Evolutionary conservation across 352 stramenopile species (phyloP).

Genomic region (Globisporangium rhizosaccharum): DNA sequence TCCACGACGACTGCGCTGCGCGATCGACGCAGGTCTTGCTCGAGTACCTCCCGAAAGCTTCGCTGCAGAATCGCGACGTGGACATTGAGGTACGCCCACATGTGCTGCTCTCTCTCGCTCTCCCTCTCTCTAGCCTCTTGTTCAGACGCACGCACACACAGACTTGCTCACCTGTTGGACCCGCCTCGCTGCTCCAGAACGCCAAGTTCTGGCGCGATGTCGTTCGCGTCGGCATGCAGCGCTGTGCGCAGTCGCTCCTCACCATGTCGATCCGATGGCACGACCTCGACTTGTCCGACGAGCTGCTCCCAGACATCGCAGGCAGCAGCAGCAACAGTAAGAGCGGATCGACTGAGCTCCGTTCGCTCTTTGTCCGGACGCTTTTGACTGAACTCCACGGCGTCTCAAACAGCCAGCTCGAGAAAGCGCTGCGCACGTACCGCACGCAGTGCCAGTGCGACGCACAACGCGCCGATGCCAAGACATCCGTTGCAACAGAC

Average conservation of each 20-base stretch:
- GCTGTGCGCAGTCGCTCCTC: conserved; percentile 55
- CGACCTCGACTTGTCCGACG: conserved; percentile 54
- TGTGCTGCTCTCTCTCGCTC: neutral
- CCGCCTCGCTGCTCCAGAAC: conserved; percentile 23
- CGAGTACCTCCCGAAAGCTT: conserved; percentile 12
- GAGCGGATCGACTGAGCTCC: neutral
- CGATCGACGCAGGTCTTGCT: conserved; percentile 12
- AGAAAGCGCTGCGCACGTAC: conserved; percentile 39
- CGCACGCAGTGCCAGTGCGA: conserved; percentile 5
- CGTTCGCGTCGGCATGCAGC: conserved; percentile 42
- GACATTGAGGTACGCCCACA: conserved; percentile 27
- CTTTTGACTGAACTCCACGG: conserved; percentile 47
- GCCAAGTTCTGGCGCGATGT: conserved; percentile 43
- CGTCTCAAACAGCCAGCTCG: conserved; percentile 52
- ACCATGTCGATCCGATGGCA: conserved; percentile 68
- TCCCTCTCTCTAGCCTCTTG: too few relatives aligned
- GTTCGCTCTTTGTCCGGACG: conserved; percentile 45
- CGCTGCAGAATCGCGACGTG: conserved; percentile 24
- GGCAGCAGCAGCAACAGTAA: neutral
- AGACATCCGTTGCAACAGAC: conserved; percentile 8
- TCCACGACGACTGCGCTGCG: conserved; percentile 13
- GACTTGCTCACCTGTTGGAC: neutral
- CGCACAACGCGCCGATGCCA: conserved; percentile 4
- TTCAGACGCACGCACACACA: neutral
- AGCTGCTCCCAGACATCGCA: conserved; percentile 30